Conservation (phyloP, 2,329 filamentous ascomycete genomes). For the Diaporthe batatas region DNA sequence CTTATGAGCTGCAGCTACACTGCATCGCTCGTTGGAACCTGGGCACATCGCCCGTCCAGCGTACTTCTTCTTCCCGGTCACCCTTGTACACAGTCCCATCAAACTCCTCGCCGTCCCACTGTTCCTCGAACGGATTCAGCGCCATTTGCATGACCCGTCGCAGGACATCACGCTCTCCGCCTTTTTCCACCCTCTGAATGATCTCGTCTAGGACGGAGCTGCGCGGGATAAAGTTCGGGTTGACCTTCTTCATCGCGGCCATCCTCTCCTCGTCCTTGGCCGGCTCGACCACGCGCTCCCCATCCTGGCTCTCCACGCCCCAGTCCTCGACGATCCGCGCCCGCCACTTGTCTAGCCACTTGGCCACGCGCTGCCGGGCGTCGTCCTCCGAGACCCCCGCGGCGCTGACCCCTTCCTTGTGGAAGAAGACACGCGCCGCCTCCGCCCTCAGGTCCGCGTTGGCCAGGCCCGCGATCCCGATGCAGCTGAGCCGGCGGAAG, state of each 20-base stretch:
- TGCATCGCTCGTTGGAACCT: conserved; percentile 84
- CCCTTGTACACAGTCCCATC: conserved; percentile 65
- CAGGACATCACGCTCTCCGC: conserved; percentile 83
- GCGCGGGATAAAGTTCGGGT: conserved; percentile 92
- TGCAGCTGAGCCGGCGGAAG: conserved; percentile 81
- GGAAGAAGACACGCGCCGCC: conserved; percentile 83
- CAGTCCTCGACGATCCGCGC: conserved; percentile 81
- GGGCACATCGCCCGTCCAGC: conserved; percentile 90
- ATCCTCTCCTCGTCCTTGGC: conserved; percentile 73
- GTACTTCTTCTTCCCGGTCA: conserved; percentile 79
- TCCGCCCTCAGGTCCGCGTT: conserved; percentile 74
- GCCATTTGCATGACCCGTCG: conserved; percentile 85
- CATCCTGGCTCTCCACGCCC: conserved; percentile 61
- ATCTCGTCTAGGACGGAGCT: conserved; percentile 95
- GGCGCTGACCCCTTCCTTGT: conserved; percentile 76
- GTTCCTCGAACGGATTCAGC: conserved; percentile 85
- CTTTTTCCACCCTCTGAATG: conserved; percentile 88
- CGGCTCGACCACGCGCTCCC: conserved; percentile 49
- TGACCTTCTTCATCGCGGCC: conserved; percentile 83
- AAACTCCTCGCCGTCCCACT: conserved; percentile 70
- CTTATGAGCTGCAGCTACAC: conserved; percentile 92
- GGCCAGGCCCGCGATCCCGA: conserved; percentile 73
- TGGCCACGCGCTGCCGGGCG: conserved; percentile 75
- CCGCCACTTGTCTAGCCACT: conserved; percentile 87
- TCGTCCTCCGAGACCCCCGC: conserved; percentile 70